Evolutionary conservation across 306 rosid genomes (phyloP).

Genomic region (Cucumis hystrix): DNA sequence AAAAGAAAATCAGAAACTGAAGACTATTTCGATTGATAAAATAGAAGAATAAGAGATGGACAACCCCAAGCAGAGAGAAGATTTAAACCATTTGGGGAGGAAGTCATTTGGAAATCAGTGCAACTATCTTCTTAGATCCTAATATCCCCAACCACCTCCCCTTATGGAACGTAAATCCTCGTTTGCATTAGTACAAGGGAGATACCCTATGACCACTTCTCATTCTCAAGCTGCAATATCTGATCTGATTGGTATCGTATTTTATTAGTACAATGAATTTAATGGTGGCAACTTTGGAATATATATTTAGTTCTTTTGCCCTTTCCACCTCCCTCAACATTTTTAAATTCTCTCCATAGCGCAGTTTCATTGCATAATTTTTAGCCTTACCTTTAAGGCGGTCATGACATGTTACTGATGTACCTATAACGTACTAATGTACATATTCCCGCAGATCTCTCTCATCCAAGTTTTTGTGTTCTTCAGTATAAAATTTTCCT

Average conservation of each 20-base stretch:
- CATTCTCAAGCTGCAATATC: neutral
- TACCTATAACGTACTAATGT: neutral
- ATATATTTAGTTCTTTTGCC: neutral
- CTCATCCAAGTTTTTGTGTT: neutral
- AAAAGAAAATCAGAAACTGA: neutral
- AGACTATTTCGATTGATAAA: neutral
- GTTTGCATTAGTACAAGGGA: neutral
- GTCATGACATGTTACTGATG: slow-evolving; percentile 1
- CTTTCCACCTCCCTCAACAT: neutral
- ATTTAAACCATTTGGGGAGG: neutral
- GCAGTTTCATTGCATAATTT: neutral
- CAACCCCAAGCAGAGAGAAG: neutral
- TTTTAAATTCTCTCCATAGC: neutral
- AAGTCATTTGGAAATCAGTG: neutral
- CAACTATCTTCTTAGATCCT: neutral
- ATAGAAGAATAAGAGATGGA: neutral
- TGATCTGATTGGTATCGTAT: neutral
- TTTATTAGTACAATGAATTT: neutral
- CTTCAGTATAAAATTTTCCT: neutral
- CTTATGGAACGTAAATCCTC: neutral
- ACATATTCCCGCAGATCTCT: neutral
- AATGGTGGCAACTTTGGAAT: neutral
- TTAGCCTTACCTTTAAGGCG: neutral
- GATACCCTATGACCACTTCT: neutral
- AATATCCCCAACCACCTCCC: too few relatives aligned